Evolutionary conservation across 192 early-diverging fungal species (phyloP).

Genomic region (Coemansia biformis): DNA sequence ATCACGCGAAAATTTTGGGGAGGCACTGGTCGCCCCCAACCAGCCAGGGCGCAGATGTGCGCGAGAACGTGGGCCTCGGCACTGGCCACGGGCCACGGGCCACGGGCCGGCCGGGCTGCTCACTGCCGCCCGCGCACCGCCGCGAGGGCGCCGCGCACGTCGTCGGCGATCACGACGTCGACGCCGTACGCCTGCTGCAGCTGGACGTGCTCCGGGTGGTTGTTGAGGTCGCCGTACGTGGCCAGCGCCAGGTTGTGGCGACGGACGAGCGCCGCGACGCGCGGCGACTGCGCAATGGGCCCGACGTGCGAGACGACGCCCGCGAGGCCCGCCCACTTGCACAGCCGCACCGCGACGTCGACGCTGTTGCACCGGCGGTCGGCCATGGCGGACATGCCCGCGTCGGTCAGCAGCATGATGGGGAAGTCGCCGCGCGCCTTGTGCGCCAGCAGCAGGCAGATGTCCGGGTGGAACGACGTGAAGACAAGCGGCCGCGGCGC

Average conservation of each 20-base stretch:
- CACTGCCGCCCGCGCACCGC: conserved; percentile 5
- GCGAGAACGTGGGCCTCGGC: no score
- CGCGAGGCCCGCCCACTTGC: conserved; percentile 61
- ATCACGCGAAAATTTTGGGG: no score
- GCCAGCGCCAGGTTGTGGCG: conserved; percentile 66
- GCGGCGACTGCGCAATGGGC: conserved; percentile 72
- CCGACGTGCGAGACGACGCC: conserved; percentile 75
- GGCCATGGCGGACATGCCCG: conserved; percentile 63
- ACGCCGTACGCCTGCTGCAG: conserved; percentile 75
- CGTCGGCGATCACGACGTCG: conserved; percentile 81
- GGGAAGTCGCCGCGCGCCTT: conserved; percentile 81
- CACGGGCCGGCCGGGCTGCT: no score
- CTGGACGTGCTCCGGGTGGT: conserved; percentile 62
- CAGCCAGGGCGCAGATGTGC: no score
- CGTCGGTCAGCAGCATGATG: conserved; percentile 88
- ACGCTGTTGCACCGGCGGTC: conserved; percentile 80
- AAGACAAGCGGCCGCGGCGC: conserved; percentile 81
- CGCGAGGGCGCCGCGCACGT: conserved; percentile 53
- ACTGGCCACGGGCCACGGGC: background rate
- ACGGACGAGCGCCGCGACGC: conserved; percentile 64
- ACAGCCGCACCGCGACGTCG: conserved; percentile 71
- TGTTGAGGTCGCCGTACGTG: conserved; percentile 81
- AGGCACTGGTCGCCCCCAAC: no score
- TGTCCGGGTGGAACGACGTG: conserved; percentile 89
- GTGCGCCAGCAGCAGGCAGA: conserved; percentile 73